phyloP scores from a whole-genome alignment of 2,329 filamentous ascomycete genomes.

The Aspergillus texensis region DNA sequence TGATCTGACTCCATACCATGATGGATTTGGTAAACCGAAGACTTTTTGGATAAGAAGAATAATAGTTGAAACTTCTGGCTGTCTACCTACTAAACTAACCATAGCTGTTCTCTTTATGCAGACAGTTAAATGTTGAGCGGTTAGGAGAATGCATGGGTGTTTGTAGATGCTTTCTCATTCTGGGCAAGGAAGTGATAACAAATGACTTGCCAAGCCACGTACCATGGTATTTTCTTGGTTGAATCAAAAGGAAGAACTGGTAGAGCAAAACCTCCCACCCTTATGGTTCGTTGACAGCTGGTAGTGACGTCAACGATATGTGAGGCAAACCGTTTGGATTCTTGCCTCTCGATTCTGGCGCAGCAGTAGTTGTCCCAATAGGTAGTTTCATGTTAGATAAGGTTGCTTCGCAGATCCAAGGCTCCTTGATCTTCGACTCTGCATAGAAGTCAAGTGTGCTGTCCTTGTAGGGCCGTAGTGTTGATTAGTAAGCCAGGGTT shows the following conservation, averaged over 20 bases:
- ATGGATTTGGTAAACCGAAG: neutral
- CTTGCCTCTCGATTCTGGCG: neutral
- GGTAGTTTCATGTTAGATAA: neutral
- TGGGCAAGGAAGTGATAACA: neutral
- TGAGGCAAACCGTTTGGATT: neutral
- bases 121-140: neutral
- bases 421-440: neutral
- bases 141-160: neutral
- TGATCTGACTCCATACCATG: slow-evolving; percentile 1
- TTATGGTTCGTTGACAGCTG: neutral
- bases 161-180: neutral
- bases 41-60: neutral
- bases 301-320: neutral
- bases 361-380: no score
- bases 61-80: neutral
- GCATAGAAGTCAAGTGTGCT: neutral
- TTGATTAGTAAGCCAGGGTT: neutral
- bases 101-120: neutral
- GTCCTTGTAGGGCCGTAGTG: no score
- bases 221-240: neutral
- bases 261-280: neutral
- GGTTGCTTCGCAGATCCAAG: neutral
- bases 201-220: neutral
- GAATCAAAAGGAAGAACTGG: neutral
- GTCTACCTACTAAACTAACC: neutral